Percentiles rank a stretch among this genome's conserved stretches.
Evolutionary conservation across 805 yeast species (phyloP).

Genomic region (Groenewaldozyma salmanticensis): DNA sequence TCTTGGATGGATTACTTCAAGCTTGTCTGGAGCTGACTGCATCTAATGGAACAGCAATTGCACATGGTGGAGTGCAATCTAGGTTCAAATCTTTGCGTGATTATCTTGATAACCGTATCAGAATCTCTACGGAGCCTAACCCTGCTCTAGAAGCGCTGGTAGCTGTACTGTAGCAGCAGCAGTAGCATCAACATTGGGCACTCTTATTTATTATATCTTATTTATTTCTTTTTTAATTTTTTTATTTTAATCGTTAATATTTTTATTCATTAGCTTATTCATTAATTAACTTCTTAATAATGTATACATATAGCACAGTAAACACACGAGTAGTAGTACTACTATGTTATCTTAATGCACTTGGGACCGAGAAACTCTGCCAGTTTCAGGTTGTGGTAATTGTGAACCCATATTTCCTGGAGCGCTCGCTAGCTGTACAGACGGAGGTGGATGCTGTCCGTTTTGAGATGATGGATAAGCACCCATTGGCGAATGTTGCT

Average conservation of each 20-base stretch:
- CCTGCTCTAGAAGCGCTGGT: too few species aligned
- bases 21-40: neutral
- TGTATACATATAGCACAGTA: neutral
- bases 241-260: too few species aligned
- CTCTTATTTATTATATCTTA: too few species aligned
- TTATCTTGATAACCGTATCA: too few species aligned
- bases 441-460: neutral
- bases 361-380: neutral
- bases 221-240: too few species aligned
- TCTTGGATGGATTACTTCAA: neutral
- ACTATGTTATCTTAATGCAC: slow-evolving; percentile 1
- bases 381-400: slow-evolving; percentile 3
- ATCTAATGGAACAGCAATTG: neutral
- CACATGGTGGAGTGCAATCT: neutral
- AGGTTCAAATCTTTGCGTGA: neutral
- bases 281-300: neutral
- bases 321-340: neutral
- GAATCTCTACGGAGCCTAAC: too few species aligned
- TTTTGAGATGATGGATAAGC: slow-evolving; percentile 1
- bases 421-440: neutral
- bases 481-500: slow-evolving; percentile 1
- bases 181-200: too few species aligned
- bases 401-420: slow-evolving; percentile 4
- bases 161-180: too few species aligned
- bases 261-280: too few species aligned